These are phyloP conservation scores for Phialophora tarda DNA, from an alignment of 2,329 filamentous ascomycete species.

Conservation along the genomic window DNA sequence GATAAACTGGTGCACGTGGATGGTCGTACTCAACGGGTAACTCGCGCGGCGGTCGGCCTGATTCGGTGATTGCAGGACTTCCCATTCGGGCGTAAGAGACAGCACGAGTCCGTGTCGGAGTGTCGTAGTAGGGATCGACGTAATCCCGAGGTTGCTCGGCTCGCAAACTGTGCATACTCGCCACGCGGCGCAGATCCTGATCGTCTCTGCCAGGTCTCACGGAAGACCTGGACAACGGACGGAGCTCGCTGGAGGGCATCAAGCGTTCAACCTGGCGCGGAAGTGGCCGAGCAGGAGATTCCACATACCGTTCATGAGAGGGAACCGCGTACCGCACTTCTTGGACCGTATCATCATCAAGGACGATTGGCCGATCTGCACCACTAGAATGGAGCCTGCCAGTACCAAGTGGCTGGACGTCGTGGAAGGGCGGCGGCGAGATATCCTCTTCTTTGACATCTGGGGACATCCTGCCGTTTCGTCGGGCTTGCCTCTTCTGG, in stretches of 20 bases:
- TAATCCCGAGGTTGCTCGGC: slow-evolving; percentile 51
- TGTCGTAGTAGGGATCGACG: slow-evolving; percentile 46
- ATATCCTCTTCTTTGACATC: slow-evolving; percentile 67
- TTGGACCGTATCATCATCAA: slow-evolving; percentile 48
- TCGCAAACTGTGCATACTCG: slow-evolving; percentile 54
- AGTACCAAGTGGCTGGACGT: slow-evolving; percentile 49
- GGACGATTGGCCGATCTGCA: slow-evolving; percentile 56
- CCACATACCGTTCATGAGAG: slow-evolving; percentile 34
- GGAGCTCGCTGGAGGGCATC: slow-evolving; percentile 44
- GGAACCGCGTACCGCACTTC: slow-evolving; percentile 38
- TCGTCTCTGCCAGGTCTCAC: slow-evolving; percentile 48
- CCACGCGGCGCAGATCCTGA: slow-evolving; percentile 54
- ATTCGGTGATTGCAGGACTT: slow-evolving; percentile 44
- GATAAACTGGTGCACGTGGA: slow-evolving; percentile 47
- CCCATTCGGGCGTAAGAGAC: slow-evolving; percentile 50
- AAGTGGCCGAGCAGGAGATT: slow-evolving; percentile 37
- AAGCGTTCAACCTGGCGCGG: slow-evolving; percentile 37
- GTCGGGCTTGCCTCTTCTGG: slow-evolving; percentile 38
- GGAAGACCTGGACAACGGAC: slow-evolving; percentile 49
- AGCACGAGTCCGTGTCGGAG: slow-evolving; percentile 42
- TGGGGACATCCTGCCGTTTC: slow-evolving; percentile 45
- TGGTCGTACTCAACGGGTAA: slow-evolving; percentile 44
- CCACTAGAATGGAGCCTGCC: slow-evolving; percentile 46
- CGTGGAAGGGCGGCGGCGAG: slow-evolving; percentile 63
- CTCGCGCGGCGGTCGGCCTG: slow-evolving; percentile 46